A percentile compares a stretch with the other conserved stretches of the same genome.
Evolutionary conservation across 345 rosid species (phyloP).

Genomic region (Orychophragmus violaceus): DNA sequence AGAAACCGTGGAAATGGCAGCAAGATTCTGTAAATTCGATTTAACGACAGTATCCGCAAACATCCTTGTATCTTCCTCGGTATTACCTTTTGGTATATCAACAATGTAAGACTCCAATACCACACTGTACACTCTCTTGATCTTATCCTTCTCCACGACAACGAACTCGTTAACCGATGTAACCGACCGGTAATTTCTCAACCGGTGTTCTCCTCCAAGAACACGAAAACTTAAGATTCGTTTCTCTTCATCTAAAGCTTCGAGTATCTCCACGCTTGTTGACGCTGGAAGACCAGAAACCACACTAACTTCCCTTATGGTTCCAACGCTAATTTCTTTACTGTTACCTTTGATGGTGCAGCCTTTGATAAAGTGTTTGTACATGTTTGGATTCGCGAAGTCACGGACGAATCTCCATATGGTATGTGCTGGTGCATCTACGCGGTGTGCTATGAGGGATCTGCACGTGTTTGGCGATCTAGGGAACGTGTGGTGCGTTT

Average conservation of each 20-base stretch:
- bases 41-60: conserved; percentile 29
- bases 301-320: conserved; percentile 25
- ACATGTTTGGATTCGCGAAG: conserved; percentile 24
- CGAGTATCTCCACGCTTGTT: conserved; percentile 29
- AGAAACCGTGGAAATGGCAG: conserved; percentile 19
- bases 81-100: conserved; percentile 32
- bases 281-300: conserved; percentile 31
- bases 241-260: conserved; percentile 24
- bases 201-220: conserved; percentile 29
- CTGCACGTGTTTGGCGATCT: conserved; percentile 23
- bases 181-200: conserved; percentile 27
- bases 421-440: conserved; percentile 25
- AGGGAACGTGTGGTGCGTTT: conserved; percentile 21
- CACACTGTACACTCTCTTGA: conserved; percentile 12
- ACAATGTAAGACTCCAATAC: conserved; percentile 32
- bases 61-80: conserved; percentile 32
- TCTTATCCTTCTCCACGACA: conserved; percentile 4
- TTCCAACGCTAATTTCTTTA: conserved; percentile 22
- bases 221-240: conserved; percentile 24
- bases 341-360: conserved; percentile 21
- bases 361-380: conserved; percentile 32
- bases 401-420: conserved; percentile 27
- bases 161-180: conserved; percentile 29
- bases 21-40: conserved; percentile 28
- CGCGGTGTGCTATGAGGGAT: conserved; percentile 25